Evolutionary conservation across 2,329 filamentous ascomycete genomes (phyloP).

Genomic region (Paramyrothecium roridum): DNA sequence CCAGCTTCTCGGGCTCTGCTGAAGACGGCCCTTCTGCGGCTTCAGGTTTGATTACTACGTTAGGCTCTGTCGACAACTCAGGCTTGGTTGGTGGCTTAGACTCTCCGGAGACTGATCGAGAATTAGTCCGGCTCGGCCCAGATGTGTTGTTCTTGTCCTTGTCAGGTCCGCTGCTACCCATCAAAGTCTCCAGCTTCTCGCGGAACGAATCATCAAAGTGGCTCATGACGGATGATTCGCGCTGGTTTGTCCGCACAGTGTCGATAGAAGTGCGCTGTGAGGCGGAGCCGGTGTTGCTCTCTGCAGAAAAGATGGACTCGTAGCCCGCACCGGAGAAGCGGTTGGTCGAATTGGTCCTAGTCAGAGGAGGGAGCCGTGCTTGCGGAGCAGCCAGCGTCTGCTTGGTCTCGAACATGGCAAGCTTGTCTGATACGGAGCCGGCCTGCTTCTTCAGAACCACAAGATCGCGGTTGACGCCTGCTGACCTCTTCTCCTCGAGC

Average conservation of each 20-base stretch:
- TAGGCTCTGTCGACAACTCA: too few species aligned
- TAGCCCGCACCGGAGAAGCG: neutral
- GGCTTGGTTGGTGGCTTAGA: too few species aligned
- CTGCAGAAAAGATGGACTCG: neutral
- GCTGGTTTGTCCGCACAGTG: neutral
- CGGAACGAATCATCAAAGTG: neutral
- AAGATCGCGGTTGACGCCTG: neutral
- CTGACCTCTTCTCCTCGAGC: constrained; percentile 1
- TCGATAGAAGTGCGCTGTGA: neutral
- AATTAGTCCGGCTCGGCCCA: too few species aligned
- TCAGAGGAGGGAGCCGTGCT: neutral
- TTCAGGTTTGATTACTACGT: too few species aligned
- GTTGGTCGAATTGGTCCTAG: constrained; percentile 1
- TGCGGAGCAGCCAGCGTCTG: neutral
- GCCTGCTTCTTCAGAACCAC: neutral
- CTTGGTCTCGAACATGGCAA: constrained; percentile 2
- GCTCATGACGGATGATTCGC: constrained; percentile 1
- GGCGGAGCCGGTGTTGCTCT: neutral
- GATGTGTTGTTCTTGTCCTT: too few species aligned
- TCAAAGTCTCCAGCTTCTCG: constrained; percentile 1
- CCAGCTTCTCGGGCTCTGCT: too few species aligned
- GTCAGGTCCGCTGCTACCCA: too few species aligned
- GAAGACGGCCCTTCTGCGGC: too few species aligned
- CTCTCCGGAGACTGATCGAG: too few species aligned
- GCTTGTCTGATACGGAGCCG: neutral